These are phyloP conservation scores for Cotoneaster glaucophyllus DNA, from an alignment of 306 rosid genomes.

Conservation along the genomic window DNA sequence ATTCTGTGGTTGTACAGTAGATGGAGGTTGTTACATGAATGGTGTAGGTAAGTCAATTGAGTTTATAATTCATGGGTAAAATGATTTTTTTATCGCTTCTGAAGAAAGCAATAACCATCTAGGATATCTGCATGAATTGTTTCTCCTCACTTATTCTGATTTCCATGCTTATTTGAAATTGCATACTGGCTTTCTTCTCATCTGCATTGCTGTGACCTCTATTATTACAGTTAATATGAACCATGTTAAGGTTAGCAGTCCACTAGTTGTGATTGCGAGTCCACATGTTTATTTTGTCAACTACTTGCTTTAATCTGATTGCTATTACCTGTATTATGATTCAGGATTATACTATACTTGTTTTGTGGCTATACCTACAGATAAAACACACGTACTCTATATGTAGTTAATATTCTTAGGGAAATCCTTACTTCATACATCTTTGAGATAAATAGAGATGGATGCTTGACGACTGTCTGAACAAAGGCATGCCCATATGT, in stretches of 20 bases:
- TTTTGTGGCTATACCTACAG: not conserved
- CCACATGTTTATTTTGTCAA: not conserved
- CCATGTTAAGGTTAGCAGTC: not conserved
- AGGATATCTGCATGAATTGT: not conserved
- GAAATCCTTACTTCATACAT: not conserved
- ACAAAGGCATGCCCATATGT: not conserved
- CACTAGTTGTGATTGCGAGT: not conserved
- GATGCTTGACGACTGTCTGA: not conserved
- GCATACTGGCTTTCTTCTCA: not conserved
- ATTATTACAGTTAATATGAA: not conserved
- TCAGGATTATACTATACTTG: not conserved
- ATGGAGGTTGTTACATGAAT: not conserved
- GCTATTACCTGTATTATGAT: not conserved
- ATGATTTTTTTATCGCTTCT: not conserved
- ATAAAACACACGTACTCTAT: not conserved
- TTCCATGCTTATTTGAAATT: not conserved
- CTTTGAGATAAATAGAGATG: not conserved
- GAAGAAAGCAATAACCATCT: not conserved
- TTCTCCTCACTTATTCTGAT: not conserved
- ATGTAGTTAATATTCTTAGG: not conserved
- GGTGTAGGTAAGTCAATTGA: not conserved
- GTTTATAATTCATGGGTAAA: not conserved
- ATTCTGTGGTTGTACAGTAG: not conserved
- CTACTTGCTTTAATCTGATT: not conserved
- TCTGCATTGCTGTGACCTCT: not conserved